Evolutionary conservation across 768 basidiomycete genomes (phyloP).

Genomic region (Lentinula edodes): DNA sequence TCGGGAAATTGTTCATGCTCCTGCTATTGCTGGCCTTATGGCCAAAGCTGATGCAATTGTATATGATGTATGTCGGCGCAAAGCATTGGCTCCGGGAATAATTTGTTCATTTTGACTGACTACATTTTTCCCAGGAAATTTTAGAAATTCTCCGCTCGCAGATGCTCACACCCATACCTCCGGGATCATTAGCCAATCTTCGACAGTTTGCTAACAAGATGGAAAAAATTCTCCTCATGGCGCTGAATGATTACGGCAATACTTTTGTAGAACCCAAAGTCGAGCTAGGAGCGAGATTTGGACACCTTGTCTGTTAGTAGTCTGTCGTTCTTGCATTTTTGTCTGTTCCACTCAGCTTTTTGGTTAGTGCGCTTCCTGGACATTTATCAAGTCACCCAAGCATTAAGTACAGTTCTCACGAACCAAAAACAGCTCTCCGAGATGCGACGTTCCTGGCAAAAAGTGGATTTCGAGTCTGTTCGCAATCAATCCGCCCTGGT

Average conservation of each 20-base stretch:
- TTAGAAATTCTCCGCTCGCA: conserved; percentile 80
- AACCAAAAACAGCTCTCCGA: conserved; percentile 81
- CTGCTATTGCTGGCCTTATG: conserved; percentile 84
- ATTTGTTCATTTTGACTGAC: conserved; percentile 11
- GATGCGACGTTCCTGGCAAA: conserved; percentile 85
- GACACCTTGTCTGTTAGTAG: conserved; percentile 79
- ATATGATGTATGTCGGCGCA: conserved; percentile 64
- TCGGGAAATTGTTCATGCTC: conserved; percentile 85
- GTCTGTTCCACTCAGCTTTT: conserved; percentile 8
- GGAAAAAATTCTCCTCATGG: conserved; percentile 82
- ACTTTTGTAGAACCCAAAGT: conserved; percentile 92
- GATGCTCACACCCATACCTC: conserved; percentile 73
- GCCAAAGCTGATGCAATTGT: conserved; percentile 86
- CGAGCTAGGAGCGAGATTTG: conserved; percentile 85
- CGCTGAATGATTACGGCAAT: conserved; percentile 78
- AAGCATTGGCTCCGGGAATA: background rate
- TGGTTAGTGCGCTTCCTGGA: conserved; percentile 80
- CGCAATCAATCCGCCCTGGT: conserved; percentile 90
- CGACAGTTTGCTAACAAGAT: conserved; percentile 85
- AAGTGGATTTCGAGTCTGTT: conserved; percentile 87
- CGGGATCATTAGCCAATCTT: conserved; percentile 61
- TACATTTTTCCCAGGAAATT: conserved; percentile 59
- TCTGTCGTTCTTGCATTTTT: conserved; percentile 5
- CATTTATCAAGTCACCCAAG: conserved; percentile 89
- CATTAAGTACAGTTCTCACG: conserved; percentile 80